These are phyloP conservation scores for Fusarium sp. DNA, from an alignment of 2,329 filamentous ascomycete genomes.

Conservation along the genomic window DNA sequence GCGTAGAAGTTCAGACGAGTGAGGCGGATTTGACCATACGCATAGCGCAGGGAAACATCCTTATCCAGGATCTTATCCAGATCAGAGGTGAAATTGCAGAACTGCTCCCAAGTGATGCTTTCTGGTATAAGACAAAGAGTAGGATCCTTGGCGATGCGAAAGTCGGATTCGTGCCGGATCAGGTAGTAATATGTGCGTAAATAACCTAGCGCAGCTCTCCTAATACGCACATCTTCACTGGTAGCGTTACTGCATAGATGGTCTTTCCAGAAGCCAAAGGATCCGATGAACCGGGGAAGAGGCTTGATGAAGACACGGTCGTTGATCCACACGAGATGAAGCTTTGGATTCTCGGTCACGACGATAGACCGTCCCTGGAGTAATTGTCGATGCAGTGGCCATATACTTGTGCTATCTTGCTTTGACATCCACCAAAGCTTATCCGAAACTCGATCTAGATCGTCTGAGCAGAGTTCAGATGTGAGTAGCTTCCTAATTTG, in stretches of 20 bases:
- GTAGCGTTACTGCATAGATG: neutral
- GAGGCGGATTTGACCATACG: neutral
- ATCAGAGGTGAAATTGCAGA: neutral
- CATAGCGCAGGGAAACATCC: neutral
- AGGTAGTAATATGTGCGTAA: neutral
- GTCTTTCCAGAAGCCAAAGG: neutral
- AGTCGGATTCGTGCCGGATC: conserved; percentile 2
- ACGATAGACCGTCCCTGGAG: neutral
- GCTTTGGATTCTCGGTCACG: conserved; percentile 5
- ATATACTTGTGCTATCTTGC: conserved; percentile 3
- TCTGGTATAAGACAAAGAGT: neutral
- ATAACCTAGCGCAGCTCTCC: neutral
- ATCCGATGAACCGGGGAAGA: neutral
- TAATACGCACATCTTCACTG: neutral
- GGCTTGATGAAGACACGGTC: conserved; percentile 2
- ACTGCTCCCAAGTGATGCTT: neutral
- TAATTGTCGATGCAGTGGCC: neutral
- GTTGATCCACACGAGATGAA: conserved; percentile 4
- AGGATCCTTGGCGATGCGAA: conserved; percentile 4
- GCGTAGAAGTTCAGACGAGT: neutral
- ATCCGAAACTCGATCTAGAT: neutral
- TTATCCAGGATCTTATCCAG: neutral
- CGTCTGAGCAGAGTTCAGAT: neutral
- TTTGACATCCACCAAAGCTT: conserved; percentile 16
- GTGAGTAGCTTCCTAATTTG: neutral